Percentiles rank a stretch among this genome's conserved stretches.
Evolutionary conservation across 2,329 filamentous ascomycete genomes (phyloP).

Genomic region (Hypoxylon sp.): DNA sequence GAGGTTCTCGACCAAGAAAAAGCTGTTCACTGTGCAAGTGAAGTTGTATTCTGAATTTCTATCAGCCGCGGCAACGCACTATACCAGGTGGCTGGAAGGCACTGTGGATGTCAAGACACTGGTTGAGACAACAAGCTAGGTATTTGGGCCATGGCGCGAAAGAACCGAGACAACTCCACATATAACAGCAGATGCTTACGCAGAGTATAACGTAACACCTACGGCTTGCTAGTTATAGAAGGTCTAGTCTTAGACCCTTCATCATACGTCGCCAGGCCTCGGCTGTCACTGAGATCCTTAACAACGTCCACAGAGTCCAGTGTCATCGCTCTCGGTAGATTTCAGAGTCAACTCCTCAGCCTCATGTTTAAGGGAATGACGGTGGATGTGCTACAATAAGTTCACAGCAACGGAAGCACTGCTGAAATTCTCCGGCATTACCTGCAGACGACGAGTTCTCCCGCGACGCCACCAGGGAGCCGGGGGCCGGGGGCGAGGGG

Average conservation of each 20-base stretch:
- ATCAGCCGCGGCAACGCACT: slow-evolving; percentile 5
- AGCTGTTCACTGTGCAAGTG: slow-evolving; percentile 8
- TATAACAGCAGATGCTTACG: slow-evolving; percentile 17
- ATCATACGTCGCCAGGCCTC: not conserved
- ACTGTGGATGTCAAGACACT: slow-evolving; percentile 1
- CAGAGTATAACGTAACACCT: slow-evolving; percentile 28
- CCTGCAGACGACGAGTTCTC: slow-evolving; percentile 31
- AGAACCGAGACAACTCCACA: slow-evolving; percentile 34
- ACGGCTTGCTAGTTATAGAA: slow-evolving; percentile 7
- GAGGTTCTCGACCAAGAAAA: slow-evolving; percentile 8
- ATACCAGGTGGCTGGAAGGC: slow-evolving; percentile 14
- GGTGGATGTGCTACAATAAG: slow-evolving; percentile 18
- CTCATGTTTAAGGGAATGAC: slow-evolving; percentile 13
- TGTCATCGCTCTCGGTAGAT: slow-evolving; percentile 28
- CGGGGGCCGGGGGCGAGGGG: too few relatives aligned
- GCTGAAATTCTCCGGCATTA: slow-evolving; percentile 32
- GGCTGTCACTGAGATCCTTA: not conserved
- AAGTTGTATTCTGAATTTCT: slow-evolving; percentile 19
- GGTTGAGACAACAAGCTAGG: slow-evolving; percentile 27
- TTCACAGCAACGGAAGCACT: slow-evolving; percentile 29
- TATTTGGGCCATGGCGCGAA: slow-evolving; percentile 33
- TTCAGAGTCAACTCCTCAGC: slow-evolving; percentile 19
- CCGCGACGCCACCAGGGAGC: slow-evolving; percentile 32
- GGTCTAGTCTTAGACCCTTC: slow-evolving; percentile 19
- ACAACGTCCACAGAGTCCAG: slow-evolving; percentile 16